Base-by-base conservation (phyloP, 1,284 basidiomycete genomes). In the Cryptococcus hybrid region DNA sequence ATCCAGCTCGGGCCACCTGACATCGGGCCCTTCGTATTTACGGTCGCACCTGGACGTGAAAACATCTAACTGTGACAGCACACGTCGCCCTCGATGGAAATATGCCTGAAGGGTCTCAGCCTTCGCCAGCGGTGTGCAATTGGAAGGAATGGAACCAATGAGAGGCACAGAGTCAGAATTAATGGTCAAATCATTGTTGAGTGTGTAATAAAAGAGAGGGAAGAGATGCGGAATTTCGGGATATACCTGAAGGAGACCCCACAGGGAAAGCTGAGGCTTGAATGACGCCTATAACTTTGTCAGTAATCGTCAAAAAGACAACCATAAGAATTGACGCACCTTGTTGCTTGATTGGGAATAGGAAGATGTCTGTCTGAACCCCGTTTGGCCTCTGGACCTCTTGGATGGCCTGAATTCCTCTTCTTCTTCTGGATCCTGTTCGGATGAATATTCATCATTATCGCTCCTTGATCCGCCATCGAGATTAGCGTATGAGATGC, bases 161-260 rank as follows among this genome's bases (percentile, higher is more conserved):
- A 74, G 64, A 1, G 74, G 75, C 11, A 76, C 75, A 2, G 76
- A 67, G 30, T 70, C 69, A 9, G 68, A 67, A 65, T 76, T 70
- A 62, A 78, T 72, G n/a, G 69, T 61, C 52, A 78, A 61, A 52
- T 76, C 73, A 57, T 69, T 67, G 50, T 69, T 69, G 24, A 77
- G 61, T 0, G 74, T 71, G 57, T 73, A 70, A 65, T 75, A 77
- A 69, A 78, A 75, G n/a, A 78, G 64, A 0, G 77, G 77, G 63
- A 66, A 77, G 0, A 59, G 55, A n/a, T 65, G 62, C 3, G 70
- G 69, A 46, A 77, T 60, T 7, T 67, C 56, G 5, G 69, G 68
- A 54, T 77, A 75, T 11, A 61, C 61, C 48, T 70, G 57, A 39
- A 73, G 59, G 13, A 78, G 56, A n/a, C 69, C 68, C 39, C 63